A percentile compares a stretch with the other conserved stretches of the same genome.
Conservation (phyloP, 148 eudicot species). For the Vaccinium myrtillus region DNA sequence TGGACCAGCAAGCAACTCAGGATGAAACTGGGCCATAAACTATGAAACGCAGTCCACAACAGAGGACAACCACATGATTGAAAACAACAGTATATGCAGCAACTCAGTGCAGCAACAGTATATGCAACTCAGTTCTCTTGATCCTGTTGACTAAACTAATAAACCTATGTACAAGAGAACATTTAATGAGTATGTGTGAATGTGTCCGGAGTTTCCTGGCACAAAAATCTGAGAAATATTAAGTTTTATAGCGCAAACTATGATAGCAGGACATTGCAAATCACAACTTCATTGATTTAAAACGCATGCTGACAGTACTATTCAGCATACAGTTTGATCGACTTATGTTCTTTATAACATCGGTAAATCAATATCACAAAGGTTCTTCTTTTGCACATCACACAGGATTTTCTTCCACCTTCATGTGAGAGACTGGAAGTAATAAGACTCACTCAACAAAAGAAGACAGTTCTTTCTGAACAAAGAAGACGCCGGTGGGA, state of each 20-base stretch:
- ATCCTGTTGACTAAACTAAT: too few species aligned
- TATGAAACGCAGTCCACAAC: too few species aligned
- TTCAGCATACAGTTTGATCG: neutral
- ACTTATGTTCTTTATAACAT: neutral
- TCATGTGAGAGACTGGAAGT: neutral
- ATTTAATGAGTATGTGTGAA: neutral
- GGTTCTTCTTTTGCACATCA: neutral
- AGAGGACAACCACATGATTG: too few species aligned
- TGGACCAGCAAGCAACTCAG: too few species aligned
- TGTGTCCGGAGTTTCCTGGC: neutral
- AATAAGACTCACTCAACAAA: neutral
- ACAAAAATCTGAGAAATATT: neutral
- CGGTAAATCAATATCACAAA: neutral
- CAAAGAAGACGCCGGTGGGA: constrained; percentile 29
- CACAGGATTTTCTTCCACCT: neutral
- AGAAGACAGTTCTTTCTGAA: constrained; percentile 11
- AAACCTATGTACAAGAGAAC: neutral
- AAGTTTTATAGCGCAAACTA: neutral
- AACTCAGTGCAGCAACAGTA: too few species aligned
- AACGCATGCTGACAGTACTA: neutral
- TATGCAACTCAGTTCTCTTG: too few species aligned
- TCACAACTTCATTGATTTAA: neutral
- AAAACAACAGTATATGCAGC: too few species aligned
- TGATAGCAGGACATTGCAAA: neutral
- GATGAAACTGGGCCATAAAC: too few species aligned